Base-by-base conservation (phyloP, 169 alveolate species). In the Plasmodium gonderi region DNA sequence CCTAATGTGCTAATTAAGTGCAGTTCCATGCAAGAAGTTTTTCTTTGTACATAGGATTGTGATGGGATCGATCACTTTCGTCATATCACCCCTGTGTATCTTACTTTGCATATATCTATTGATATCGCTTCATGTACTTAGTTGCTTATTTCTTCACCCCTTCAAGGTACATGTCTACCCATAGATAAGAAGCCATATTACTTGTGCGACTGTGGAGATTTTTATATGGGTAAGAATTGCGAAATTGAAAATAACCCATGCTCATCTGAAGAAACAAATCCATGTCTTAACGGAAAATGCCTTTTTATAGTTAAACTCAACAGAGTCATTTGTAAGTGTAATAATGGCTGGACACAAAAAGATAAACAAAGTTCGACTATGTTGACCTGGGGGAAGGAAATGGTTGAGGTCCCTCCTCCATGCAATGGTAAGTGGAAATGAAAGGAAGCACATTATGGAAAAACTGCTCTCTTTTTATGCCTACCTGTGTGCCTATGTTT, bases 231-330 rank as follows among this genome's bases (percentile, higher is more conserved):
- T 29, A 65, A 83, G 17, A 95, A 95, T 79, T 95, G 97, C 83
- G 96, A 95, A 93, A 94, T 94, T 33, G 97, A 95, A 49, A 90
- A 95, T 68, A 95, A 95, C 20, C 97, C 97, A 3, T 95, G 97
- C 45, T 91, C 96, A 74, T 93, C 80, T 33, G 87, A 45, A n/a
- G 85, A 80, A 49, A 92, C 95, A 8, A 95, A 95, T 65, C 97
- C 97, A 33, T 95, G 97, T 45, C 93, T 91, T 23, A 64, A 94
- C 79, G 97, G 97, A 29, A 83, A 12, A 17, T 95, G 97, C 54
- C 91, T 80, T 40, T 95, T 95, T 90, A 83, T 95, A 69, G 64
- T 75, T 8, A 96, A 96, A 80, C 87, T 94, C 11, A 94, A 95
- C 80, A 94, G 95, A 78, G 93, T 95, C 29, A 94, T 92, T 36